phyloP scores from a whole-genome alignment of 768 basidiomycete species.

The Rhodotorula taiwanensis region DNA sequence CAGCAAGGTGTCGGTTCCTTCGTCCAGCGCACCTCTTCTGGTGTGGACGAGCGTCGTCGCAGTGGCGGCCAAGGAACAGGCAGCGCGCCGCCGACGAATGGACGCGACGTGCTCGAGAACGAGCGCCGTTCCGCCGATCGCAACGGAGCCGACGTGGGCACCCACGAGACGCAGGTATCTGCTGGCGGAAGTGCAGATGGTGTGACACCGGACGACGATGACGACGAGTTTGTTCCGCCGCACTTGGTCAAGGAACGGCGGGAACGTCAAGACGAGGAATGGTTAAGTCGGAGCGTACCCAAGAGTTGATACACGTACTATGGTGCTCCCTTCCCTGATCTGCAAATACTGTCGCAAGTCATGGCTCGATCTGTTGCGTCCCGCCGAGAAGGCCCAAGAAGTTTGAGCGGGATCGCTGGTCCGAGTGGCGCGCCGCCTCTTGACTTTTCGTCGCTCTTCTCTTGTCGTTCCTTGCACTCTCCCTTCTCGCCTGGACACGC shows the following conservation, averaged over 20 bases:
- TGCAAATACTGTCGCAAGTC: too few relatives aligned
- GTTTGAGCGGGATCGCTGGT: too few relatives aligned
- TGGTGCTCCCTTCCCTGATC: too few relatives aligned
- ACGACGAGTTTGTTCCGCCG: slow-evolving; percentile 29
- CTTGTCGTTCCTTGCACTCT: too few relatives aligned
- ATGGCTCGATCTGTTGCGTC: too few relatives aligned
- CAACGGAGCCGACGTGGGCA: background rate
- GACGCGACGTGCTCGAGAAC: background rate
- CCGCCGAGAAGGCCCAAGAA: too few relatives aligned
- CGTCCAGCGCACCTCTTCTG: background rate
- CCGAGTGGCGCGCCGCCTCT: too few relatives aligned
- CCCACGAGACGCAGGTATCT: background rate
- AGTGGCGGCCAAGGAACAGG: background rate
- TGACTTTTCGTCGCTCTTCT: too few relatives aligned
- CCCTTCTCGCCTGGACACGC: too few relatives aligned
- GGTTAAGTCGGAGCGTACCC: slow-evolving; percentile 25
- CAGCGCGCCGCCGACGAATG: background rate
- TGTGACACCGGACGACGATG: too few relatives aligned
- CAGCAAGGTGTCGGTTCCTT: background rate
- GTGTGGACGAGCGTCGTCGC: background rate
- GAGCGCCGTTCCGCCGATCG: background rate
- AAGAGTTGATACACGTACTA: too few relatives aligned
- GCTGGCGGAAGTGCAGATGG: background rate
- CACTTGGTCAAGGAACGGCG: slow-evolving; percentile 15
- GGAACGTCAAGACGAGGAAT: slow-evolving; percentile 21